Evolutionary conservation across 352 stramenopile species (phyloP).

Genomic region (Pythium rishiriense): DNA sequence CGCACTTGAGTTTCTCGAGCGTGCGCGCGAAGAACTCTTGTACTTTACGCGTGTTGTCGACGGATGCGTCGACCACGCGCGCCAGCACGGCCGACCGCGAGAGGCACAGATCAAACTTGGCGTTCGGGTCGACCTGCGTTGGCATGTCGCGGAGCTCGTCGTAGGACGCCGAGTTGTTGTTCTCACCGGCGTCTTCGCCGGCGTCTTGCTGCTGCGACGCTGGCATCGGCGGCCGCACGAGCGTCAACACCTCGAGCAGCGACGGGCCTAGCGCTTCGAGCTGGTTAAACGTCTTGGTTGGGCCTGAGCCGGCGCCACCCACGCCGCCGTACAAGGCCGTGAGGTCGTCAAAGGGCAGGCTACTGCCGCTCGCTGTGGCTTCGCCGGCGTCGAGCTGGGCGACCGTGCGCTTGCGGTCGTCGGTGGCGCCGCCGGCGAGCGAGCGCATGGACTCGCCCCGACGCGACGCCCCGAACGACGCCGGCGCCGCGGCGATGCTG

Average conservation of each 20-base stretch:
- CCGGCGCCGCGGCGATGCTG: not conserved
- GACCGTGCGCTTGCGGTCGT: constrained; percentile 11
- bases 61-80: constrained; percentile 34
- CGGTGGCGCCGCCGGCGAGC: not conserved
- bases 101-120: constrained; percentile 47
- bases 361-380: not conserved
- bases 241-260: constrained; percentile 48
- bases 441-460: constrained; percentile 5
- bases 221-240: constrained; percentile 40
- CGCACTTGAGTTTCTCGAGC: constrained; percentile 54
- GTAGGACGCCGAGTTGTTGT: constrained; percentile 17
- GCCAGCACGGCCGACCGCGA: constrained; percentile 51
- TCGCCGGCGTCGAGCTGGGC: not conserved
- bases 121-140: not conserved
- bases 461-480: constrained; percentile 12
- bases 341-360: not conserved
- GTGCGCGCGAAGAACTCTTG: constrained; percentile 69
- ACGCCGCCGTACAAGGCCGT: not conserved
- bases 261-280: constrained; percentile 51
- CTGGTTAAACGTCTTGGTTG: constrained; percentile 33
- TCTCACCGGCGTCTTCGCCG: constrained; percentile 28
- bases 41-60: constrained; percentile 53
- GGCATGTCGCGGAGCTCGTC: constrained; percentile 12
- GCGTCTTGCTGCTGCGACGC: constrained; percentile 27
- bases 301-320: not conserved